A percentile compares a stretch with the other conserved stretches of the same genome.
phyloP scores from a whole-genome alignment of 192 early-diverging fungal species.

The Umbelopsis ramanniana region DNA sequence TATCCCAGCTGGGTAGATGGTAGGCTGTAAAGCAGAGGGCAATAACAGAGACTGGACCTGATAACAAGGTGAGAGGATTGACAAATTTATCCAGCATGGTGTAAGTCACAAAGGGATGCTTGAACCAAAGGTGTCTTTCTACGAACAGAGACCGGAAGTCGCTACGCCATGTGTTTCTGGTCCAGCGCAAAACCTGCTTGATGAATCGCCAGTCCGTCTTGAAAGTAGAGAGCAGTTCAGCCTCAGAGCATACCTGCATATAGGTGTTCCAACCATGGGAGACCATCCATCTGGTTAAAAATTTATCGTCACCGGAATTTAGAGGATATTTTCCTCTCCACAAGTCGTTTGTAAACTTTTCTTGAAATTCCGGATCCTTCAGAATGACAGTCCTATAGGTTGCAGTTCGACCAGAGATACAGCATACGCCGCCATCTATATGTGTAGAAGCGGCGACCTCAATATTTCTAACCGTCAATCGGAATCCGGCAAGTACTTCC shows the following conservation, averaged over 20 bases:
- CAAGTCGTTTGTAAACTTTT: constrained; percentile 59
- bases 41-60: constrained; percentile 56
- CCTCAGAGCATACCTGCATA: constrained; percentile 64
- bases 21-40: constrained; percentile 37
- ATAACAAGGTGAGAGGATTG: constrained; percentile 60
- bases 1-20: constrained; percentile 53
- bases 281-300: constrained; percentile 66
- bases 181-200: constrained; percentile 65
- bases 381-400: constrained; percentile 63
- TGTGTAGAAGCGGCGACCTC: constrained; percentile 65
- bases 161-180: constrained; percentile 64
- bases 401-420: constrained; percentile 64
- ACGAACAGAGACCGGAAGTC: constrained; percentile 57
- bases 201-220: constrained; percentile 69
- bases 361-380: constrained; percentile 62
- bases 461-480: constrained; percentile 63
- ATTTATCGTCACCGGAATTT: constrained; percentile 67
- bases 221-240: constrained; percentile 61
- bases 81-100: constrained; percentile 68
- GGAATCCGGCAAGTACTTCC: constrained; percentile 64
- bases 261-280: constrained; percentile 62
- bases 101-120: constrained; percentile 62
- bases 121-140: constrained; percentile 55
- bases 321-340: constrained; percentile 62
- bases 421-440: constrained; percentile 68